Evolutionary conservation across 345 rosid genomes (phyloP), one percentile per base, ranked within the genome.

Genomic region (Rhodamnia argentea): DNA sequence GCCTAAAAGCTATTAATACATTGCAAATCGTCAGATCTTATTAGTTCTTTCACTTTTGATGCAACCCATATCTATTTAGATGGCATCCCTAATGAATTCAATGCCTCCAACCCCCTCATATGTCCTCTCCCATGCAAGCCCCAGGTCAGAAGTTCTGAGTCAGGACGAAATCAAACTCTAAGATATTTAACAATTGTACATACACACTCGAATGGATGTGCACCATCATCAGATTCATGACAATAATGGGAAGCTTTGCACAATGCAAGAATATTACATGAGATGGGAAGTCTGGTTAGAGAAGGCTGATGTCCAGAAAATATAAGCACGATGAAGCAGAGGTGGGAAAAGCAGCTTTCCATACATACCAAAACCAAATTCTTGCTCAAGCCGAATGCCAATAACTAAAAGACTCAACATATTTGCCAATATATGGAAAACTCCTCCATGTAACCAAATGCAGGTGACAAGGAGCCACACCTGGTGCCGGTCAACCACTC

Each of bases 361-460:
- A 29, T 51, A 89, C 96, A 78, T 91, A 97, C 99, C 91, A 75
- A 97, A 97, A 4, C 99, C 99, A 74, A 96, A 97, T 87, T 97
- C 99, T 55, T 91, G 95, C 86, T 97, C 98, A 87, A 97, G 95
- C 90, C 97, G 95, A 74, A 96, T 91, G 58, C 98, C 98, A 20
- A 97, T 95, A 84, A 95, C 89, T 76, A 94, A 87, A 87, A 97
- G 97, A 91, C 96, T 89, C 91, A 96, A 88, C 99, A 97, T 97
- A 84, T 97, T 97, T 10, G 97, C 98, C 59, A 95, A 82, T 42
- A 97, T 64, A 87, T 97, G 99, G 86, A 96, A 92, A 91, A 96
- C 92, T 81, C 99, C 98, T 78, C 90, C 99, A 70, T 96, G 99
- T 90, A 96, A 87, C 99, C 98, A 96, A 51, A 93, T 95, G 90